Percentiles rank a stretch among this genome's conserved stretches.
Evolutionary conservation across 768 basidiomycete genomes (phyloP).

Genomic region (Collybia nuda): DNA sequence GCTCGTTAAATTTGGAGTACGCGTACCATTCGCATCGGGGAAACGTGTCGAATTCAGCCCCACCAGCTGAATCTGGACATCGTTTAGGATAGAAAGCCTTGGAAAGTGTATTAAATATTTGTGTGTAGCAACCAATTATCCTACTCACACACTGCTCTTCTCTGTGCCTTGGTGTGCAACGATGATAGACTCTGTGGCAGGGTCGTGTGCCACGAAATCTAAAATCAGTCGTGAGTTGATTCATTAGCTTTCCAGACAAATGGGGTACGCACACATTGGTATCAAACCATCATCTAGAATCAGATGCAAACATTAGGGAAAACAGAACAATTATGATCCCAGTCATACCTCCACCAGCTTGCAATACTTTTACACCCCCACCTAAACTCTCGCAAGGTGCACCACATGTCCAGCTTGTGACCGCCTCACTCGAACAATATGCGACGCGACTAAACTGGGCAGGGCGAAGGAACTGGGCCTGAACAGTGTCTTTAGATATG

Average conservation of each 20-base stretch:
- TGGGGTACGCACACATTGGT: conserved; percentile 10
- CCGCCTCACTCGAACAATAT: conserved; percentile 32
- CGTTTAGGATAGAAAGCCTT: conserved; percentile 35
- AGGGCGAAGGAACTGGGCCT: conserved; percentile 20
- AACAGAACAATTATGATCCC: background rate
- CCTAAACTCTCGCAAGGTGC: conserved; percentile 27
- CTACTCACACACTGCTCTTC: conserved; percentile 25
- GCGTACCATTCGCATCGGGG: conserved; percentile 22
- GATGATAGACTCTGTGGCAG: conserved; percentile 28
- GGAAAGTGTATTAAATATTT: background rate
- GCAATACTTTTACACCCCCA: conserved; percentile 21
- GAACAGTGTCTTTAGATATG: background rate
- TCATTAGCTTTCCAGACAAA: background rate
- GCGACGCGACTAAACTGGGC: conserved; percentile 34
- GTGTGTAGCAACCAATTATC: background rate
- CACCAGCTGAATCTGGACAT: conserved; percentile 26
- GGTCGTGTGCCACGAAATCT: conserved; percentile 39
- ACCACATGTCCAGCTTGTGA: conserved; percentile 34
- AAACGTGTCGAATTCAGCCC: conserved; percentile 30
- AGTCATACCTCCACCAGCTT: conserved; percentile 33
- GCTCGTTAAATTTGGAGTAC: background rate
- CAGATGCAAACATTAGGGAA: background rate
- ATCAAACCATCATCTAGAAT: conserved; percentile 9
- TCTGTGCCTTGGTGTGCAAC: conserved; percentile 44
- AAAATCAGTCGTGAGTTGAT: background rate